Conservation (phyloP, 352 stramenopile genomes). For the Phytophthora sansomeana region DNA sequence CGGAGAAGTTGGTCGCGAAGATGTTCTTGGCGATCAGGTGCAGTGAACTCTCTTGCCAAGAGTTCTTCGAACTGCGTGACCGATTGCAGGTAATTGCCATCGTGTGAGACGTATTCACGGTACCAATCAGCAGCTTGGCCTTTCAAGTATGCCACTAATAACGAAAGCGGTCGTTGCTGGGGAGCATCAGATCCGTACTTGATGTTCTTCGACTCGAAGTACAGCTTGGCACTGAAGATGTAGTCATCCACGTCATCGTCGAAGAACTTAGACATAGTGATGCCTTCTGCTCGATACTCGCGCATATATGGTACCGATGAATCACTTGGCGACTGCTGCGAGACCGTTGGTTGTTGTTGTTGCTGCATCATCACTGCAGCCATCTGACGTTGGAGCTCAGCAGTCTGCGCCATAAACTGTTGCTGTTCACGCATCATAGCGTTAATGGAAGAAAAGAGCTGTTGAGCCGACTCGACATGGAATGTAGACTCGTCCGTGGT, state of each 20-base stretch:
- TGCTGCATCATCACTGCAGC: constrained; percentile 14
- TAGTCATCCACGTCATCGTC: constrained; percentile 20
- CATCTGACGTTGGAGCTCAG: constrained; percentile 14
- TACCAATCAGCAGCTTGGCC: constrained; percentile 2
- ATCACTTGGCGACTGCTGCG: background rate
- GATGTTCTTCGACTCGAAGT: constrained; percentile 26
- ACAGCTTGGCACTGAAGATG: constrained; percentile 19
- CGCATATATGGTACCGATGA: background rate
- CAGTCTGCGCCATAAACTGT: constrained; percentile 20
- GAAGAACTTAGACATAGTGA: constrained; percentile 14
- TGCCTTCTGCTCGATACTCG: constrained; percentile 14
- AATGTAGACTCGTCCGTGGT: no score
- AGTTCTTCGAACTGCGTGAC: background rate
- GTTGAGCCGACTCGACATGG: no score
- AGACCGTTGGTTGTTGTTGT: no score
- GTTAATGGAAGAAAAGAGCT: no score
- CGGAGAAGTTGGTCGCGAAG: background rate
- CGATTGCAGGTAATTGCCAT: background rate
- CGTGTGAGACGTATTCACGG: constrained; percentile 7
- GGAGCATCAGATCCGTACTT: background rate
- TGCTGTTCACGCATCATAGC: constrained; percentile 21
- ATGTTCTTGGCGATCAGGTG: background rate
- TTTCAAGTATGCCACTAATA: constrained; percentile 12
- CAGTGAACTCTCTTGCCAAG: background rate
- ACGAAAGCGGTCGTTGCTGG: constrained; percentile 9